These are phyloP conservation scores for Setomelanomma holmii DNA, from an alignment of 2,329 filamentous ascomycete genomes.

Conservation along the genomic window DNA sequence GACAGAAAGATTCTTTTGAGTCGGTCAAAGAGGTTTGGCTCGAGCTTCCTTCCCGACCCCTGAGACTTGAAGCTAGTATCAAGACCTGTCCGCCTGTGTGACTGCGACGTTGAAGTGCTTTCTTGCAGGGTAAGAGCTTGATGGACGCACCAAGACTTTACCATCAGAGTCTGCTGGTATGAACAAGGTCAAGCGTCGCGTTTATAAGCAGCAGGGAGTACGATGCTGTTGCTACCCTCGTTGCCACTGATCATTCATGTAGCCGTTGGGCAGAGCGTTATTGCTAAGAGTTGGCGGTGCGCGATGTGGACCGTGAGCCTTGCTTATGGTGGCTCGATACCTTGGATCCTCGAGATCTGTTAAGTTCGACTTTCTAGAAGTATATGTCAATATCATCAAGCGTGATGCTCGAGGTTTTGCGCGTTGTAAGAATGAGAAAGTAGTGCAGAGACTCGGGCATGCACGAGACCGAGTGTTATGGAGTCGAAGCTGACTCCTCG, in stretches of 20 bases:
- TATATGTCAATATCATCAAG: slow-evolving; percentile 40
- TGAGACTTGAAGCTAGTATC: slow-evolving; percentile 1
- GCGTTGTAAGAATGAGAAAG: slow-evolving; percentile 33
- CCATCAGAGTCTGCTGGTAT: slow-evolving; percentile 12
- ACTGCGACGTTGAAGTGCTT: slow-evolving; percentile 16
- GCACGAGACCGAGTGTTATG: slow-evolving; percentile 30
- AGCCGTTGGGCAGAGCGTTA: slow-evolving; percentile 27
- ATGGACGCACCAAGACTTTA: slow-evolving; percentile 20
- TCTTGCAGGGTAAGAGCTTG: slow-evolving; percentile 14
- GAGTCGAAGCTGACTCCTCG: slow-evolving; percentile 24
- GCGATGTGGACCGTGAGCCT: slow-evolving; percentile 33
- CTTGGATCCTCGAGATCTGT: slow-evolving; percentile 24
- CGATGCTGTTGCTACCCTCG: slow-evolving; percentile 18
- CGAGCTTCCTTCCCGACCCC: slow-evolving; percentile 5
- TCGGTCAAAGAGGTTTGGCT: slow-evolving; percentile 7
- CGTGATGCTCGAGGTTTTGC: slow-evolving; percentile 40
- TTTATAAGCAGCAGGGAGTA: slow-evolving; percentile 24
- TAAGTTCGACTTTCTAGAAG: slow-evolving; percentile 29
- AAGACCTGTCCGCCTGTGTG: slow-evolving; percentile 10
- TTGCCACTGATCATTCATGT: slow-evolving; percentile 27
- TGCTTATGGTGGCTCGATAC: slow-evolving; percentile 23
- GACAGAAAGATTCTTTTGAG: slow-evolving; percentile 9
- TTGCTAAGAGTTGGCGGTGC: slow-evolving; percentile 34
- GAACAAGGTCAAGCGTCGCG: slow-evolving; percentile 26
- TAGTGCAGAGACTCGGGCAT: slow-evolving; percentile 40